A percentile compares a stretch with the other conserved stretches of the same genome.
Evolutionary conservation across 2,329 filamentous ascomycete genomes (phyloP).

Genomic region (Gliomastix tumulicola): DNA sequence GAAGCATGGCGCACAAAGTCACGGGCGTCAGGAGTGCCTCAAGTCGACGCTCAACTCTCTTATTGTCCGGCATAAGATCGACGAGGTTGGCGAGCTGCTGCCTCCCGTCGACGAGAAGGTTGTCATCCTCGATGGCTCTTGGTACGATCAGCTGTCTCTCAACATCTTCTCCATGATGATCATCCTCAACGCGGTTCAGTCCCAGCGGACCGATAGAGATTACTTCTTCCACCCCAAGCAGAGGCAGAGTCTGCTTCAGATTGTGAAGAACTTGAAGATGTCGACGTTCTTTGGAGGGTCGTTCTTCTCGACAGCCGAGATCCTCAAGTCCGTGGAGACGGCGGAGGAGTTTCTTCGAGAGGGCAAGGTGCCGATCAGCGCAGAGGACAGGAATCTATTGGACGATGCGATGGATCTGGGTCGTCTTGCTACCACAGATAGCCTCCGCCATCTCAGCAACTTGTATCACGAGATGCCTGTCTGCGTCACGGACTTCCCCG

Average conservation of each 20-base stretch:
- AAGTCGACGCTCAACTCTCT: conserved; percentile 66
- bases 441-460: conserved; percentile 60
- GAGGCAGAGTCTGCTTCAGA: conserved; percentile 53
- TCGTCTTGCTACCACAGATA: conserved; percentile 48
- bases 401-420: conserved; percentile 60
- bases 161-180: conserved; percentile 84
- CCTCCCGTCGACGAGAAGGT: conserved; percentile 67
- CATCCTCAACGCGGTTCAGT: conserved; percentile 81
- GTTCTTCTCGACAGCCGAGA: conserved; percentile 60
- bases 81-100: conserved; percentile 62
- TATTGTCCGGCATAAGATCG: conserved; percentile 71
- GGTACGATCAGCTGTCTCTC: conserved; percentile 74
- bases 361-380: conserved; percentile 48
- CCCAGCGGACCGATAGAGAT: conserved; percentile 73
- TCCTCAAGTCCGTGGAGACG: conserved; percentile 57
- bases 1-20: conserved; percentile 39
- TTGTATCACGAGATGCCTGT: conserved; percentile 72
- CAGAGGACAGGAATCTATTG: conserved; percentile 55
- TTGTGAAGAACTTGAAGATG: conserved; percentile 75
- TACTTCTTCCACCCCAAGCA: conserved; percentile 84
- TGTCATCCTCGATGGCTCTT: conserved; percentile 71
- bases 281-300: conserved; percentile 80
- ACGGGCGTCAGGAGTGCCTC: conserved; percentile 56
- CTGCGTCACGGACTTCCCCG: conserved; percentile 61
- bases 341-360: conserved; percentile 62